These are phyloP conservation scores for Lactarius indigo DNA, from an alignment of 768 basidiomycete species.

Conservation along the genomic window DNA sequence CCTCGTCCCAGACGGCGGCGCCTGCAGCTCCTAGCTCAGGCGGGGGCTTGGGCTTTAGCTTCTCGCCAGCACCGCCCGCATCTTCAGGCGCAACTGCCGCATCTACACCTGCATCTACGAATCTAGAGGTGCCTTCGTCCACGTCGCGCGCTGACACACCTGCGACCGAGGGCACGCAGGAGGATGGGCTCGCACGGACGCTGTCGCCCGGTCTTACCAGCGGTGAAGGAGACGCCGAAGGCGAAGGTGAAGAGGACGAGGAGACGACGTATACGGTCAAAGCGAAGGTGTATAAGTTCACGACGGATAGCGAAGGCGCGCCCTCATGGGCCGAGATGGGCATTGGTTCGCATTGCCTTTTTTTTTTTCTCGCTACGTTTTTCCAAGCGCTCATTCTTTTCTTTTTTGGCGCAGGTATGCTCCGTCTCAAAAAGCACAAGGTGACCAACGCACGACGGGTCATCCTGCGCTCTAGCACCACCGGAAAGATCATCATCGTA, in stretches of 20 bases:
- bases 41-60: background rate
- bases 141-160: slow-evolving; percentile 26
- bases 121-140: background rate
- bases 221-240: slow-evolving; percentile 49
- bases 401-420: slow-evolving; percentile 43
- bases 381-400: background rate
- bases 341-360: slow-evolving; percentile 45
- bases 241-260: slow-evolving; percentile 80
- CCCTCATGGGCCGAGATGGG: slow-evolving; percentile 65
- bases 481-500: slow-evolving; percentile 73
- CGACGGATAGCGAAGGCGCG: slow-evolving; percentile 44
- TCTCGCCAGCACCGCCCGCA: background rate
- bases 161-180: slow-evolving; percentile 29
- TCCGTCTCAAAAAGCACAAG: slow-evolving; percentile 74
- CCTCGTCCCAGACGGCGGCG: slow-evolving; percentile 3
- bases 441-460: slow-evolving; percentile 54
- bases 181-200: slow-evolving; percentile 26
- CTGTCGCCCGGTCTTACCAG: slow-evolving; percentile 42
- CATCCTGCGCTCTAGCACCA: slow-evolving; percentile 67
- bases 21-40: background rate
- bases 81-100: background rate
- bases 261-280: slow-evolving; percentile 57
- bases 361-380: background rate
- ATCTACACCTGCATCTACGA: background rate
- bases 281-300: slow-evolving; percentile 60